phyloP scores from a whole-genome alignment of 345 rosid species.

The Dipteronia dyeriana region DNA sequence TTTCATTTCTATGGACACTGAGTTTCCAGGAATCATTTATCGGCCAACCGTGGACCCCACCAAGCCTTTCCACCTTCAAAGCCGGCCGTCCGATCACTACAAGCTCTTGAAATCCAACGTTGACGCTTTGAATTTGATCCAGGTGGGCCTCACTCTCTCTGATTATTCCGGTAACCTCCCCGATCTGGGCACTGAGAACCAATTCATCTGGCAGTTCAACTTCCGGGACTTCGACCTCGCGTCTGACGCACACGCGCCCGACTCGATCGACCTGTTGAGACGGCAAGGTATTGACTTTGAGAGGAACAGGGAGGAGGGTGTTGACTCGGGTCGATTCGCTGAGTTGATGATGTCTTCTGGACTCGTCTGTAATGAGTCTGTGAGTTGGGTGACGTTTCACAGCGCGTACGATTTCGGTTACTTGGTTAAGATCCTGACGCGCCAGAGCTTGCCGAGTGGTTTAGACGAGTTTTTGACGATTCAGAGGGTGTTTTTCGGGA shows the following conservation, averaged over 20 bases:
- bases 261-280: slow-evolving; percentile 74
- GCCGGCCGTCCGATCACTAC: slow-evolving; percentile 63
- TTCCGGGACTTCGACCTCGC: slow-evolving; percentile 69
- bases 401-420: slow-evolving; percentile 96
- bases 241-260: slow-evolving; percentile 73
- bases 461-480: slow-evolving; percentile 51
- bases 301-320: slow-evolving; percentile 51
- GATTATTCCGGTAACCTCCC: slow-evolving; percentile 64
- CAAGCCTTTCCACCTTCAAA: slow-evolving; percentile 24
- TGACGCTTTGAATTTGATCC: slow-evolving; percentile 76
- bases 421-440: slow-evolving; percentile 76
- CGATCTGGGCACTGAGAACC: slow-evolving; percentile 39
- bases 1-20: slow-evolving; percentile 86
- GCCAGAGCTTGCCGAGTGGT: slow-evolving; percentile 47
- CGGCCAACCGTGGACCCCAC: slow-evolving; percentile 30
- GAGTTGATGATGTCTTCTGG: slow-evolving; percentile 90
- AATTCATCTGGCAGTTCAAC: slow-evolving; percentile 86
- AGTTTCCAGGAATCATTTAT: slow-evolving; percentile 76
- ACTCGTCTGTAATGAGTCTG: slow-evolving; percentile 63
- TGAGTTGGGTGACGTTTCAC: slow-evolving; percentile 95
- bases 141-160: slow-evolving; percentile 77
- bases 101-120: slow-evolving; percentile 71
- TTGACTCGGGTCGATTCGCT: slow-evolving; percentile 63
- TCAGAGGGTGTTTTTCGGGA: slow-evolving; percentile 58
- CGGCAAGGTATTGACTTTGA: slow-evolving; percentile 82